Base-by-base conservation (phyloP, 2,329 filamentous ascomycete species). In the Moelleriella libera region DNA sequence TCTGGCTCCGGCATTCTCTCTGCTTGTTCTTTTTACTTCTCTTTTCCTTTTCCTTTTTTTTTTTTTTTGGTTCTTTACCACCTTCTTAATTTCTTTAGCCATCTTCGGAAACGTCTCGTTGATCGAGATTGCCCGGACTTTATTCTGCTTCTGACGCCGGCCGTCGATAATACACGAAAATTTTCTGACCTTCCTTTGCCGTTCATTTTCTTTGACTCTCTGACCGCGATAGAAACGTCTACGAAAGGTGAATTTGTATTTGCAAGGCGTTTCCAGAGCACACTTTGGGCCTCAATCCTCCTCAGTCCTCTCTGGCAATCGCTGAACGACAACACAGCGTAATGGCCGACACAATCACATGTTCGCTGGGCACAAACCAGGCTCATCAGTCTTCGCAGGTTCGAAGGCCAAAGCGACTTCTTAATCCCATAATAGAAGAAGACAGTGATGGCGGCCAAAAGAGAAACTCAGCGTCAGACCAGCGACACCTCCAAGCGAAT, bases 351-450 rank as follows among this genome's bases (percentile, higher is more conserved):
- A 53, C 58, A 46, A 48, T 59, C 45, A 52, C 48, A 14, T 41
- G 49, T 48, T 49, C 48, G 32, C 48, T 50, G 52, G 54, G 53
- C 49, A 55, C 55, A 53, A 73, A 70, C 57, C 65, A 63, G 58
- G 63, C 71, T 58, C 66, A 64, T 53, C 71, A 71, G 52, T 67
- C 72, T 66, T 70, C 70, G 76, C 75, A 68, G 72, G 76, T 61
- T 62, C 75, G 74, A 68, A 72, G 71, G 64, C 65, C 63, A 52
- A 67, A 63, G 58, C 66, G 63, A 63, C 63, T 59, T 52, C 76
- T 80, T 78, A 80, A 80, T 78, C 76, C 76, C 52, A 80, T 80
- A 77, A 75, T 79, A 57, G 76, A 80, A 59, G 76, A 76, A 59
- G 68, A 71, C 52, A 61, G 63, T 50, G 70, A 72, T 47, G 64